These are phyloP conservation scores for Verticillium klebahnii DNA, from an alignment of 2,329 filamentous ascomycete species.

Conservation along the genomic window DNA sequence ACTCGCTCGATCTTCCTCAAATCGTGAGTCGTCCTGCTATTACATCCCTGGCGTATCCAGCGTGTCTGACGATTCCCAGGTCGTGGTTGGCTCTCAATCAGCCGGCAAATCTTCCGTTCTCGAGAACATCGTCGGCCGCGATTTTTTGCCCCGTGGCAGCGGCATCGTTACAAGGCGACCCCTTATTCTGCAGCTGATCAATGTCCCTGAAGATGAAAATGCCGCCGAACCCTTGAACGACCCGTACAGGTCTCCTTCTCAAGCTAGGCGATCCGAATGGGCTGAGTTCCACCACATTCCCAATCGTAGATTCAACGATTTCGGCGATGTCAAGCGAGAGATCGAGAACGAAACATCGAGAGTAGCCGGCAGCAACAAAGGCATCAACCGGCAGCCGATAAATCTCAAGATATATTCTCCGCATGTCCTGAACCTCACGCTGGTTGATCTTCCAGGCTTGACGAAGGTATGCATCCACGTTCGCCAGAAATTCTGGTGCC, in stretches of 20 bases:
- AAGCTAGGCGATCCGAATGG: slow-evolving; percentile 68
- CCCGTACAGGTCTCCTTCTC: slow-evolving; percentile 73
- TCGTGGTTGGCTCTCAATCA: slow-evolving; percentile 97
- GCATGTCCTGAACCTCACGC: slow-evolving; percentile 89
- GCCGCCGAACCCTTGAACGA: slow-evolving; percentile 61
- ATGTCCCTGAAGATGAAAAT: slow-evolving; percentile 66
- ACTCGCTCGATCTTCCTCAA: slow-evolving; percentile 94
- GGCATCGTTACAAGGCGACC: slow-evolving; percentile 94
- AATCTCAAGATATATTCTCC: slow-evolving; percentile 99
- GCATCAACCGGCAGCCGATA: slow-evolving; percentile 95
- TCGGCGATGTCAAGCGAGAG: slow-evolving; percentile 88
- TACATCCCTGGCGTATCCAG: background rate
- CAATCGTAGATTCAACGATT: slow-evolving; percentile 84
- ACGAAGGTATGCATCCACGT: slow-evolving; percentile 64
- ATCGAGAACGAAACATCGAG: slow-evolving; percentile 95
- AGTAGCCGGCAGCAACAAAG: slow-evolving; percentile 92
- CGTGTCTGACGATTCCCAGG: slow-evolving; percentile 45
- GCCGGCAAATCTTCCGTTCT: slow-evolving; percentile 98
- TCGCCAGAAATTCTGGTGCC: too few relatives aligned
- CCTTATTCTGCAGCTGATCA: slow-evolving; percentile 96
- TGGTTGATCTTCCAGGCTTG: slow-evolving; percentile 92
- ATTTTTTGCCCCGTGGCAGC: slow-evolving; percentile 93
- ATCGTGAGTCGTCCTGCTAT: slow-evolving; percentile 62
- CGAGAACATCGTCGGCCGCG: slow-evolving; percentile 96
- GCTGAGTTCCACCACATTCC: slow-evolving; percentile 96